phyloP scores from a whole-genome alignment of 768 basidiomycete genomes.

The Pulveroboletus ravenelii region DNA sequence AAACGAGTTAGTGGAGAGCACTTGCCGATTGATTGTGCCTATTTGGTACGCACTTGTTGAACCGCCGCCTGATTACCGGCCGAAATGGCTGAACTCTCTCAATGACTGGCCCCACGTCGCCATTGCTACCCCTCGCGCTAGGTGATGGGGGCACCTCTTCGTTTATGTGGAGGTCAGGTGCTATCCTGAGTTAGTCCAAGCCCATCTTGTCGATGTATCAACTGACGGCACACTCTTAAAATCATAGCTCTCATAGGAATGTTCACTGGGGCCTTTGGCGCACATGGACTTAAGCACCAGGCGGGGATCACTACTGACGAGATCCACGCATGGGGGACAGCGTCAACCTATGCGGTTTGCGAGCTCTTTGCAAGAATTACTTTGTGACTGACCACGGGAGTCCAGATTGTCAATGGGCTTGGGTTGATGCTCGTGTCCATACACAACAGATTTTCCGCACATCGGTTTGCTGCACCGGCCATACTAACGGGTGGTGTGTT shows the following conservation, averaged over 20 bases:
- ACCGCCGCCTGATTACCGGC: not conserved
- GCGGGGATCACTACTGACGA: conserved; percentile 46
- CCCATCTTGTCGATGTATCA: not conserved
- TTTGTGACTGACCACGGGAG: conserved; percentile 6
- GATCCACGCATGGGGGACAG: conserved; percentile 58
- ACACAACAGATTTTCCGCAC: conserved; percentile 55
- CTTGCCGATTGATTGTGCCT: conserved; percentile 11
- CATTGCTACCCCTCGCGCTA: conserved; percentile 21
- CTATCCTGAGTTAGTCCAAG: conserved; percentile 34
- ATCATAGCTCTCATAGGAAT: conserved; percentile 46
- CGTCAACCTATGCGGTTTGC: conserved; percentile 58
- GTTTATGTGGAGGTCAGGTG: conserved; percentile 42
- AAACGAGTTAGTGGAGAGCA: not conserved
- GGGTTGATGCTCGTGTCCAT: conserved; percentile 57
- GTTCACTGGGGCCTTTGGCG: conserved; percentile 62
- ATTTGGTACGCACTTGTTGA: conserved; percentile 5
- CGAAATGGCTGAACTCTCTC: conserved; percentile 5
- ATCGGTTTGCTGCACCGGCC: conserved; percentile 65
- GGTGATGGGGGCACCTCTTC: conserved; percentile 9
- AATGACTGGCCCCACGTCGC: conserved; percentile 28
- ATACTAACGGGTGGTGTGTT: conserved; percentile 52
- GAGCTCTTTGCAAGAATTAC: not conserved
- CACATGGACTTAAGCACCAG: conserved; percentile 53
- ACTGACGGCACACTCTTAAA: not conserved
- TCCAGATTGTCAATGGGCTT: conserved; percentile 65